Evolutionary conservation across 2,329 filamentous ascomycete species (phyloP).

Genomic region (Huntiella moniliformis): DNA sequence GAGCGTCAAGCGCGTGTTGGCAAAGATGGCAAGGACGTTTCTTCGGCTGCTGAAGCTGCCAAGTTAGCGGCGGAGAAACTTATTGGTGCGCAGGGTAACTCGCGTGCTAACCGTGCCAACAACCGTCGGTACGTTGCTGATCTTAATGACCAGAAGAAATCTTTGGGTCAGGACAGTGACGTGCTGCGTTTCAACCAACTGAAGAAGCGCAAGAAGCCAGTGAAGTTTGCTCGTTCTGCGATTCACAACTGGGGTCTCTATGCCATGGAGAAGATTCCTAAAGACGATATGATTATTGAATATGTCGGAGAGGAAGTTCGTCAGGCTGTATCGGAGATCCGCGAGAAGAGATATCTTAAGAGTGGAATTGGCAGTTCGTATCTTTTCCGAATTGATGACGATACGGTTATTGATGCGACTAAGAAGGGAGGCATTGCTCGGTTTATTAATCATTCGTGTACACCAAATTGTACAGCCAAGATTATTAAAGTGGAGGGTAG

Average conservation of each 20-base stretch:
- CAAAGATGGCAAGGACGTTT: slow-evolving; percentile 44
- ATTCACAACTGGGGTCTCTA: slow-evolving; percentile 99
- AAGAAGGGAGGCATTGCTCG: slow-evolving; percentile 96
- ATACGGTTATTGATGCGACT: slow-evolving; percentile 91
- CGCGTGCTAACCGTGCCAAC: slow-evolving; percentile 83
- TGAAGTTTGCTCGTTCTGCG: slow-evolving; percentile 90
- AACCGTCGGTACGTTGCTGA: slow-evolving; percentile 89
- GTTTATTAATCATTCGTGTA: slow-evolving; percentile 98
- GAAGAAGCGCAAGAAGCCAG: slow-evolving; percentile 98
- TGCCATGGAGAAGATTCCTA: slow-evolving; percentile 88
- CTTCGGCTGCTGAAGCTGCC: slow-evolving; percentile 49
- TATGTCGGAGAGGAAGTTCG: slow-evolving; percentile 96
- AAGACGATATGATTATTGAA: slow-evolving; percentile 99
- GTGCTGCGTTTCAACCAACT: slow-evolving; percentile 96
- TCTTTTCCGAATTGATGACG: slow-evolving; percentile 93
- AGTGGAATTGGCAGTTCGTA: slow-evolving; percentile 96
- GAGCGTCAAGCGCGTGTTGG: slow-evolving; percentile 64
- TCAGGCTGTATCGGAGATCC: slow-evolving; percentile 91
- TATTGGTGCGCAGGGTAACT: slow-evolving; percentile 62
- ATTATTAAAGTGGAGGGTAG: slow-evolving; percentile 98
- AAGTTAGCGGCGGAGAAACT: slow-evolving; percentile 63
- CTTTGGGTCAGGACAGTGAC: slow-evolving; percentile 65
- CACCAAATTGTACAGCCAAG: slow-evolving; percentile 96
- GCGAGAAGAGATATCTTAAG: slow-evolving; percentile 80
- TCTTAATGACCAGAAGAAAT: slow-evolving; percentile 86